Evolutionary conservation across 1,284 basidiomycete genomes (phyloP), one percentile per base, ranked within the genome.

Genomic region (Trametes hirsuta): DNA sequence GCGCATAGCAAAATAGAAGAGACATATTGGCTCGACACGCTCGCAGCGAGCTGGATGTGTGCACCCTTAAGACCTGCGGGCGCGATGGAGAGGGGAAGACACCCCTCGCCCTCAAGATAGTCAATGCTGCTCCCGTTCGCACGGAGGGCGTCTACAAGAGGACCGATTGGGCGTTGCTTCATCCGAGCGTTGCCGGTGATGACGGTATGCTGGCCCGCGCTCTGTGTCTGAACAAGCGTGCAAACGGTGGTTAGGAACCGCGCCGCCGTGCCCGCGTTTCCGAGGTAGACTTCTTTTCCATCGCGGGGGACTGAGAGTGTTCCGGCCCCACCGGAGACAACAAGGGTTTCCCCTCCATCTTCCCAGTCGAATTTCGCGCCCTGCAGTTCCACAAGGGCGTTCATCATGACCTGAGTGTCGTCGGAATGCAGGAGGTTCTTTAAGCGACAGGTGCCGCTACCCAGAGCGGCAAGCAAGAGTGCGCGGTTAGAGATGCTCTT

Each of bases 381-480:
- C 86, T 94, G 89, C 63, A 99, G 86, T 58, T 95, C 94, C 48
- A 87, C 81, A 18, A 98, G 80, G 25, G 95, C 94, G 15, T 88
- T 83, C 95, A 99, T 98, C 97, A 99, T 99, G 59, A 99, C 97
- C 68, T 95, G 94, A 0, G 97, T 99, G 74, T 99, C 97, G 71
- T 99, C 97, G 9, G 95, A 98, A 74, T 98, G 96, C 44, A 99
- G 81, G 15, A 98, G 79, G 72, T 98, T 98, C 75, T 83, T 90
- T 51, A 99, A 80, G 58, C 90, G 84, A 76, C 95, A 97, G 0
- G 91, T 95, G 12, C 97, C 97, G 47, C 84, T 85, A 0, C 88
- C 94, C 14, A 99, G 85, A 0, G 97, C 95, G 8, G 97, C 97
- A 22, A 99, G 86, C 1, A 99, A 88, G 45, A 99, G 81, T 0